phyloP scores from a whole-genome alignment of 1,139 yeast genomes.

The Debaryomyces subglobosus region DNA sequence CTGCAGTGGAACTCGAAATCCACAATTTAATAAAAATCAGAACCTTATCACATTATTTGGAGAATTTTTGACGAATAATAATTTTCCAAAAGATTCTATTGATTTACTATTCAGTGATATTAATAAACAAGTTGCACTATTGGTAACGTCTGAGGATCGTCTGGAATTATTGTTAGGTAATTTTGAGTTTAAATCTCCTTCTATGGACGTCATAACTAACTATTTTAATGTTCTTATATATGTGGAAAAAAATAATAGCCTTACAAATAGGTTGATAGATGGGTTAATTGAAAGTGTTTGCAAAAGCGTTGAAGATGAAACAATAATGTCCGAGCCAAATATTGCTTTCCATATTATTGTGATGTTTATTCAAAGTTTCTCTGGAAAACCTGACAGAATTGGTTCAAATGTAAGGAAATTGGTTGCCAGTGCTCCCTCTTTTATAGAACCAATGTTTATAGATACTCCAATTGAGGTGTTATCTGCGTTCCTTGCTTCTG shows the following conservation, averaged over 20 bases:
- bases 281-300: conserved; percentile 1
- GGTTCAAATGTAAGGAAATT: conserved; percentile 12
- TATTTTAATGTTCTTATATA: conserved; percentile 11
- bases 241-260: neutral
- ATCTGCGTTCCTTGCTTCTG: conserved; percentile 15
- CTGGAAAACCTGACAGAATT: neutral
- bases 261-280: neutral
- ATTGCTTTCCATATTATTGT: conserved; percentile 17
- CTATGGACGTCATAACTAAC: conserved; percentile 10
- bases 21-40: neutral
- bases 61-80: conserved; percentile 6
- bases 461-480: conserved; percentile 29
- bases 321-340: conserved; percentile 16
- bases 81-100: neutral
- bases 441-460: conserved; percentile 30
- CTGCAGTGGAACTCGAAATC: conserved; percentile 9
- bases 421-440: conserved; percentile 27
- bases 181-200: conserved; percentile 12
- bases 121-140: conserved; percentile 5
- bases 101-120: conserved; percentile 11
- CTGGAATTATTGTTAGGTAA: conserved; percentile 10
- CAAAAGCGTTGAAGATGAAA: conserved; percentile 22
- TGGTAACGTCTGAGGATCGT: conserved; percentile 7
- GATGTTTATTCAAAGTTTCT: conserved; percentile 1
- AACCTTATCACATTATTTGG: conserved; percentile 1